Conservation (phyloP, 164 flowering plant species). For the Piper betle region DNA sequence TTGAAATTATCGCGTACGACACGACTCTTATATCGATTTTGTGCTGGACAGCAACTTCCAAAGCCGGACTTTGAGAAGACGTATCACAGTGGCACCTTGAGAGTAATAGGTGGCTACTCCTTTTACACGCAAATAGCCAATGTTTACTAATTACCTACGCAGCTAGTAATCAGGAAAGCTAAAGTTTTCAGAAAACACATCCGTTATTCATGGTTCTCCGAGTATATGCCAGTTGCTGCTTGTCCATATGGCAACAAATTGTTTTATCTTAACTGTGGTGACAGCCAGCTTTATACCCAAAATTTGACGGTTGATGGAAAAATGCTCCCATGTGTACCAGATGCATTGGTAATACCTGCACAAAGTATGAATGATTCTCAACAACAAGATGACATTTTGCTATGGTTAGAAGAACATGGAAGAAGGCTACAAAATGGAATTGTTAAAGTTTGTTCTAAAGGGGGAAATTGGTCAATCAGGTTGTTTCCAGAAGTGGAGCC, state of each 20-base stretch:
- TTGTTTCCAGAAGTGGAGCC: constrained; percentile 63
- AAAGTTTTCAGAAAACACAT: constrained; percentile 19
- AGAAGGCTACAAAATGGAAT: constrained; percentile 65
- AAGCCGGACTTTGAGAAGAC: constrained; percentile 1
- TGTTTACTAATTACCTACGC: constrained; percentile 56
- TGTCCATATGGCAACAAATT: constrained; percentile 32
- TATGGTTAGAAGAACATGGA: constrained; percentile 90
- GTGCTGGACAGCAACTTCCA: constrained; percentile 55
- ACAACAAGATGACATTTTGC: constrained; percentile 68
- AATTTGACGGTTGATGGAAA: constrained; percentile 43
- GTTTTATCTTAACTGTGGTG: constrained; percentile 62
- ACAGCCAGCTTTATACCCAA: constrained; percentile 61
- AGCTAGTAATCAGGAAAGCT: constrained; percentile 31
- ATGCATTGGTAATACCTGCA: constrained; percentile 25
- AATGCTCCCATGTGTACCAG: constrained; percentile 83
- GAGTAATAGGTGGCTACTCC: constrained; percentile 81
- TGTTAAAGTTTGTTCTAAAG: constrained; percentile 36
- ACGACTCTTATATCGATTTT: constrained; percentile 68
- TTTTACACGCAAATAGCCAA: constrained; percentile 53
- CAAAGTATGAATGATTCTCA: constrained; percentile 23
- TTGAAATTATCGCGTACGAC: constrained; percentile 75
- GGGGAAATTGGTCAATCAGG: constrained; percentile 30
- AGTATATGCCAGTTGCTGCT: constrained; percentile 55
- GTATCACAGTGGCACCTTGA: constrained; percentile 19
- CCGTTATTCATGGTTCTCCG: constrained; percentile 22